Conservation (phyloP, 2,329 filamentous ascomycete species). For the Diaporthe nobilis region DNA sequence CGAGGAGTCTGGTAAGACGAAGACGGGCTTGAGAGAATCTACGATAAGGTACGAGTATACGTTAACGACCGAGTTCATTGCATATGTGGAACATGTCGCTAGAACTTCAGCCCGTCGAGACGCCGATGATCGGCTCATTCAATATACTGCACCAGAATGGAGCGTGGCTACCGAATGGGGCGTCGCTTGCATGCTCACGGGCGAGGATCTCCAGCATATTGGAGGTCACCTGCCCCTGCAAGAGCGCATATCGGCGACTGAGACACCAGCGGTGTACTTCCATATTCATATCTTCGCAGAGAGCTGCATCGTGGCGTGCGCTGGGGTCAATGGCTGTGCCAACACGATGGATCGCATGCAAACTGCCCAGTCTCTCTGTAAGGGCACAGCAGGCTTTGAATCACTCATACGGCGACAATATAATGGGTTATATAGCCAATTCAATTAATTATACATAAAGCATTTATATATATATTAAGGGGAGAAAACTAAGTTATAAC, state of each 20-base stretch:
- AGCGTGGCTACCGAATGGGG: not conserved
- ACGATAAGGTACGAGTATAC: not conserved
- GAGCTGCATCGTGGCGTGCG: not conserved
- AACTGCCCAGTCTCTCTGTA: not conserved
- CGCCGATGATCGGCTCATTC: not conserved
- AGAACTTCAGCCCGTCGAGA: not conserved
- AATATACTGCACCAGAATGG: too few relatives aligned
- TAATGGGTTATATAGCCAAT: too few relatives aligned
- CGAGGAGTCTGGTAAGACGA: not conserved
- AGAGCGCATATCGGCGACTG: not conserved
- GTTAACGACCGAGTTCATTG: not conserved
- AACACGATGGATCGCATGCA: not conserved
- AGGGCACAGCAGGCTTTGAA: too few relatives aligned
- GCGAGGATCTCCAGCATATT: too few relatives aligned
- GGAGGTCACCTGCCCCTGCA: not conserved
- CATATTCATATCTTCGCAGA: not conserved
- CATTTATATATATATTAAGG: too few relatives aligned
- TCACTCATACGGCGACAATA: too few relatives aligned
- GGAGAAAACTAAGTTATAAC: too few relatives aligned
- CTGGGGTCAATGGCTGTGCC: not conserved
- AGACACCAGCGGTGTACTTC: not conserved
- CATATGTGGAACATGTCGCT: not conserved
- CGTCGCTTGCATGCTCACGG: not conserved
- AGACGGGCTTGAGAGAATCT: not conserved
- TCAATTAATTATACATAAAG: too few relatives aligned